Base-by-base conservation (phyloP, 768 basidiomycete genomes). In the Sistotremastrum niveocremeum region DNA sequence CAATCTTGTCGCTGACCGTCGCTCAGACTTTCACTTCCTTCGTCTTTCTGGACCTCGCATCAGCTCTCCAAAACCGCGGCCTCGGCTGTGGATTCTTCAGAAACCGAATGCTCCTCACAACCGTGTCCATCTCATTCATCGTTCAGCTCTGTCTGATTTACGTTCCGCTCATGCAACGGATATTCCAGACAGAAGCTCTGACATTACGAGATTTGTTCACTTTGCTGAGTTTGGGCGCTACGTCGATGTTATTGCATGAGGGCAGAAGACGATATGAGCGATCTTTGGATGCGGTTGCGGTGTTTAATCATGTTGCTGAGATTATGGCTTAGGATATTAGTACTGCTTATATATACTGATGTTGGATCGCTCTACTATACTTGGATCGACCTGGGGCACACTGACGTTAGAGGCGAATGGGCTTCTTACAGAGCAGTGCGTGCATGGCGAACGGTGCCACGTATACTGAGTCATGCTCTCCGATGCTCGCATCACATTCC, bases 41-140 rank as follows among this genome's bases (percentile, higher is more conserved):
- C 64, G 94, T 98, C 48, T 87, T 97, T 70, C 81, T 98, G 51
- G 94, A 98, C 63, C 77, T 98, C 39, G 84, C 90, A 7, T 97
- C 91, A 36, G 94, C 94, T 1, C 63, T 95, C 33, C 93, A 98
- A 61, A 94, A 87, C 62, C 86, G 94, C 45, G 90, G 90, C 7
- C 74, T 98, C 10, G 79, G 81, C 38, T 94, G 90, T 54, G 81
- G 79, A 5, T 58, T 97, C 32, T 66, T 77, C 47, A 81, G 82
- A 57, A 98, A 98, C 69, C 74, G 73, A 56, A 93, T 97, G 87
- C 71, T 97, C 48, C 64, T 94, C 51, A 69, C 79, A 51, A 97
- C 94, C 0, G 87, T 95, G 41, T 84, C 81, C 4, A 70, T 84
- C 46, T 95, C 93, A 28, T 82, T 87, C 57, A 35, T 91, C 51